Evolutionary conservation across 257 asterid species (phyloP), one percentile per base, ranked within the genome.

Genomic region (Echites panduratus): DNA sequence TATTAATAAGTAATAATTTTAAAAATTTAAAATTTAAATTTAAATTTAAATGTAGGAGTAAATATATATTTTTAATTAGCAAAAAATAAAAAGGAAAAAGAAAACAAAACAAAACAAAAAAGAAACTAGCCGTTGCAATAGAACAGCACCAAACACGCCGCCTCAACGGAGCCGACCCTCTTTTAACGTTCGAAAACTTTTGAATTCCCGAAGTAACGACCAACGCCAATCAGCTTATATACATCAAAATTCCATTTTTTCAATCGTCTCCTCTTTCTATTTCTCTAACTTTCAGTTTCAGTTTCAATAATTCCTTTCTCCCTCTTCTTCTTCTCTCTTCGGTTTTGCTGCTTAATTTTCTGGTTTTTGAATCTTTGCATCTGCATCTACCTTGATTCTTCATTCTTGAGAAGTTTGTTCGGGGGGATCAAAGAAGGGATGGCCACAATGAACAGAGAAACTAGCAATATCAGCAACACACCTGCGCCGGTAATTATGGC

Each of bases 371-470:
- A 68, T 44, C 43, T 68, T 11, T 67, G 7, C 6, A 16, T 13
- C 71, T 41, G 24, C 40, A 14, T 3, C 26, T 68, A 2, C 17
- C 56, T 68, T 68, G 27, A 48, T 29, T 43, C 2, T 45, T 68
- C 59, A 2, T 66, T 32, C 7, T 26, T 68, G 2, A n/a, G 11
- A 47, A 47, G 29, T 50, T 70, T 52, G 20, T 32, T 13, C 16
- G 38, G 32, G 6, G 9, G 9, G 3, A 4, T 66, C 48, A 13
- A 24, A 32, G 68, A 26, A 56, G 64, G 50, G 59, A 91, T 88
- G 95, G 89, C 96, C 2, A 52, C 93, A 44, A 76, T 83, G 26
- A 89, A 81, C 77, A 84, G 85, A 56, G 73, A 87, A 57, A 92
- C 85, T 81, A 85, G 79, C 77, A 88, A 82, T 79, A 87, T 87